Evolutionary conservation across 2,329 filamentous ascomycete species (phyloP), one percentile per base, ranked within the genome.

Genomic region (Scedosporium apiospermum): DNA sequence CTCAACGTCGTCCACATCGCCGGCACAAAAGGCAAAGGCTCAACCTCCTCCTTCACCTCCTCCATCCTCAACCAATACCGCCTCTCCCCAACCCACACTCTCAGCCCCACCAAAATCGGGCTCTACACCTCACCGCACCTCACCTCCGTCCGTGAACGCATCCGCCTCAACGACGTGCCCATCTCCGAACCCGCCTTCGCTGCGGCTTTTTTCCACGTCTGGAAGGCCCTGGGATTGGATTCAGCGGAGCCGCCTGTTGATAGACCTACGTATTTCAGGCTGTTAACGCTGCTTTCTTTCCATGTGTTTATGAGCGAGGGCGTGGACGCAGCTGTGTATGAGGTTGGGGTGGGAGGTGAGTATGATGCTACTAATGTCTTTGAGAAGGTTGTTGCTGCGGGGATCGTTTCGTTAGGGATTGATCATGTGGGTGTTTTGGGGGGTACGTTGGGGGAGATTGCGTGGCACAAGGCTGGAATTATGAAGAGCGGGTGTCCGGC

Each of bases 21-120:
- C 26, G 88, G 88, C 4, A 91, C 88, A n/a, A 91, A 91, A 71
- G 88, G 88, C 4, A 91, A 91, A 73, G 88, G 88, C 30, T 88
- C 83, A 68, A 89, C 87, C 1, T 90, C 87, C 69, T 87, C 87
- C 46, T 89, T 88, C 66, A 78, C 84, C 63, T 80, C 85, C 65
- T 84, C 83, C 6, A 85, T 90, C 65, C 79, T 91, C 55, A 74
- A 77, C 16, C 77, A 77, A 61, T 81, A 85, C 68, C 78, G 77
- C 18, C 69, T 68, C 57, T 61, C 66, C 67, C 4, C 62, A 70
- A 12, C 66, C 21, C 66, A 68, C 62, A 63, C 67, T 27, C 66
- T 68, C 1, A n/a, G 10, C 14, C 27, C 78, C 30, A 70, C 65
- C 61, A 82, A 78, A 66, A 78, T 83, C 46, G 88, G 87, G 12